Base-by-base conservation (phyloP, 495 filamentous ascomycete genomes). In the Tetracladium setigerum region DNA sequence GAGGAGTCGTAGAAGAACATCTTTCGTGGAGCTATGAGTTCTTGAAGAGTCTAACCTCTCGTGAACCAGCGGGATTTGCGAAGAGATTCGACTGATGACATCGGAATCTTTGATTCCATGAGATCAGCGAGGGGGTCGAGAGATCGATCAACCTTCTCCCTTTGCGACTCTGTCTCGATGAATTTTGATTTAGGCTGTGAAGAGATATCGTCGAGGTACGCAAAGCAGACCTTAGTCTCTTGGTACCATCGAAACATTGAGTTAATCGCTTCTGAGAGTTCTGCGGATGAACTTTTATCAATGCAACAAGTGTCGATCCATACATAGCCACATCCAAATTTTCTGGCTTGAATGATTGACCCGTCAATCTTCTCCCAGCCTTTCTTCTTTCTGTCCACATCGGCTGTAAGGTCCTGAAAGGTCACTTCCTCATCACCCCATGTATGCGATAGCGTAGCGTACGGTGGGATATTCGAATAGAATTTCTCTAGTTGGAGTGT, bases 391-490 rank as follows among this genome's bases (percentile, higher is more conserved):
- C 36, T 1, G 8, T 51, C 39, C 30, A 52, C 34, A 14, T 39
- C 4, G 4, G 1, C 12, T 49, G 32, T 47, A 56, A 64, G 16
- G 15, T 71, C 64, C 33, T 69, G 54, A 30, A 66, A 66, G 0
- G 59, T 64, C 4, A 70, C 65, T 42, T 74, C 70, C 3, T 70
- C 58, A 8, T 45, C 10, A 5, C 56, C 66, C 69, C 70, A 74
- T 5, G 63, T 66, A 50, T 74, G 70, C 2, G 68, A 71, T 15
- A 74, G 59, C 41, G 70, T 71, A 13, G 65, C 67, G 30, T 72
- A 72, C 1, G 34, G 38, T 1, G 67, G 69, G 10, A 54, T 49
- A 34, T 17, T 19, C 12, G 53, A 52, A 32, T 62, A 49, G 34
- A 70, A 72, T 41, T 67, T 60, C 18, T 59, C 30, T 10, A 74